These are phyloP conservation scores for Leccinum pellstonianum DNA, from an alignment of 768 basidiomycete species.

Conservation along the genomic window DNA sequence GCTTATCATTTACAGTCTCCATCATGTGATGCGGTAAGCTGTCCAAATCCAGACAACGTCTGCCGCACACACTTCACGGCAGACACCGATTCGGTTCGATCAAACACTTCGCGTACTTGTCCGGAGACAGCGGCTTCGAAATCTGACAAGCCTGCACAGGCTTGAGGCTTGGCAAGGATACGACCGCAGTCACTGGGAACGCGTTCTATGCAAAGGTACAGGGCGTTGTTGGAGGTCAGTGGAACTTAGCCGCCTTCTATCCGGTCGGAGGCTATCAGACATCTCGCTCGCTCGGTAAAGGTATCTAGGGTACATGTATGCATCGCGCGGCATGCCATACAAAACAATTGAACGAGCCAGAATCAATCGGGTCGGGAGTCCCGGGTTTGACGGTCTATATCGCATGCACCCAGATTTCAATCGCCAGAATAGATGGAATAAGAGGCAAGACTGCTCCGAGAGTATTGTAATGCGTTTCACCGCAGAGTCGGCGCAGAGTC, in stretches of 20 bases:
- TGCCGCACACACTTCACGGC: slow-evolving; percentile 4
- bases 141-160: neutral
- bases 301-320: neutral
- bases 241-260: neutral
- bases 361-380: neutral
- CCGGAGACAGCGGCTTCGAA: neutral
- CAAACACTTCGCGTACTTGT: slow-evolving; percentile 20
- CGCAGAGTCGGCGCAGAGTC: neutral
- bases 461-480: neutral
- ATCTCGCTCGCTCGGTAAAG: neutral
- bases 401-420: neutral
- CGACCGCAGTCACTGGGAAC: neutral
- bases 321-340: neutral
- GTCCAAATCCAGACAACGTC: slow-evolving; percentile 2
- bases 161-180: neutral
- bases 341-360: neutral
- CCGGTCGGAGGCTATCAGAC: neutral
- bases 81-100: slow-evolving; percentile 12
- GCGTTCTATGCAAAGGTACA: neutral
- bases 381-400: neutral
- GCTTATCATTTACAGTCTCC: slow-evolving; percentile 14
- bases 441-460: neutral
- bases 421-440: neutral
- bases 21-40: slow-evolving; percentile 14
- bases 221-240: neutral